Conservation (phyloP, 164 flowering plant genomes). For the grape (Vitis vinifera) region ASM3070453v1 NC_081816.1:5450001-5450500, state of each 20-base stretch:
- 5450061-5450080: no score
- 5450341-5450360: constrained; percentile 77
- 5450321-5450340: constrained; percentile 85
- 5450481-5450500: no score
- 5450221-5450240: constrained; percentile 6
- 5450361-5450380: constrained; percentile 92
- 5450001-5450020: background rate
- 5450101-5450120: constrained; percentile 8
- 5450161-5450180: constrained; percentile 91
- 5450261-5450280: constrained; percentile 95
- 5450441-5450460: background rate
- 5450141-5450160: constrained; percentile 95
- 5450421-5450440: background rate
- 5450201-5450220: background rate
- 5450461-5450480: background rate
- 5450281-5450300: constrained; percentile 94
- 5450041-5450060: no score
- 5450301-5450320: constrained; percentile 96
- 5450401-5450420: background rate
- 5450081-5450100: background rate
- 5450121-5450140: constrained; percentile 17
- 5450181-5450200: constrained; percentile 17
- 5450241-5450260: constrained; percentile 45
- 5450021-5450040: no score
- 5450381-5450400: constrained; percentile 82